A percentile compares a stretch with the other conserved stretches of the same genome.
Conservation (phyloP, 495 filamentous ascomycete species). For the Apodospora peruviana region DNA sequence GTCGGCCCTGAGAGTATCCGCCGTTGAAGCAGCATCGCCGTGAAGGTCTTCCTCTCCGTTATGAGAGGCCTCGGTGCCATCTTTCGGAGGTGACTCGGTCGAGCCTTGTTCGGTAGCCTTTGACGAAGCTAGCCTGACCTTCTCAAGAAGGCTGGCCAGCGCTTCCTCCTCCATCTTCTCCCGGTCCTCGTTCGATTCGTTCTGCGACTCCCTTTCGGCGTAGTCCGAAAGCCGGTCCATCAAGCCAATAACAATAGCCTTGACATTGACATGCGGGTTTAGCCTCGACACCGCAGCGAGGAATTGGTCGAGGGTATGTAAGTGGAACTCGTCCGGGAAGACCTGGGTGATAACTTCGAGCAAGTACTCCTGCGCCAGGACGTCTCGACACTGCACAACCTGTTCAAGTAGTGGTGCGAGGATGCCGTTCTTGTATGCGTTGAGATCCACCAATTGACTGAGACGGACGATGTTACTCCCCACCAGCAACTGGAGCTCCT, state of each 20-base stretch:
- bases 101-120: conserved; percentile 27
- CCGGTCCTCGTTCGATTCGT: conserved; percentile 61
- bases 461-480: conserved; percentile 92
- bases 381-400: conserved; percentile 95
- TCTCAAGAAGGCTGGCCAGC: conserved; percentile 66
- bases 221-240: conserved; percentile 96
- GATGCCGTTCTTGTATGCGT: conserved; percentile 87
- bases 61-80: conserved; percentile 3
- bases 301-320: conserved; percentile 92
- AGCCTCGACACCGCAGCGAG: conserved; percentile 84
- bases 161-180: conserved; percentile 81
- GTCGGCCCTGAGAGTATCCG: conserved; percentile 22
- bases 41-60: conserved; percentile 13
- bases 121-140: conserved; percentile 65
- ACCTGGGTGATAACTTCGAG: conserved; percentile 98
- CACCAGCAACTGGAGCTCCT: conserved; percentile 90
- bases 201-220: conserved; percentile 78
- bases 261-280: conserved; percentile 93
- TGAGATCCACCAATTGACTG: conserved; percentile 92
- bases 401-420: conserved; percentile 87
- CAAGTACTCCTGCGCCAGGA: conserved; percentile 94
- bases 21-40: conserved; percentile 12
- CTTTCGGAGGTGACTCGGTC: conserved; percentile 8
- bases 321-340: conserved; percentile 96
- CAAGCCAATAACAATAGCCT: conserved; percentile 94